These are phyloP conservation scores for Calycina marina DNA, from an alignment of 2,329 filamentous ascomycete species.

Conservation along the genomic window DNA sequence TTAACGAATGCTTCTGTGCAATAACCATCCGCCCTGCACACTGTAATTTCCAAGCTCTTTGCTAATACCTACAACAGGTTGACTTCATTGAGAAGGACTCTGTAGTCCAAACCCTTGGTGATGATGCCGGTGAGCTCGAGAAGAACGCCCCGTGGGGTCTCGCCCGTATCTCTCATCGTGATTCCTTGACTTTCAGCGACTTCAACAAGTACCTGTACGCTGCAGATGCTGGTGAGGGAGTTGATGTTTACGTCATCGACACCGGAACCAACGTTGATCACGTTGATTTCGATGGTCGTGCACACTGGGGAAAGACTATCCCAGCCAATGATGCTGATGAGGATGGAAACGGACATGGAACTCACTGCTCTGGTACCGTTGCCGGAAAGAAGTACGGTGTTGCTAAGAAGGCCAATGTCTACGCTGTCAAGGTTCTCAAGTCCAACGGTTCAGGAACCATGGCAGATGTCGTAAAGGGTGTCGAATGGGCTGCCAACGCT, in stretches of 20 bases:
- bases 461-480: constrained; percentile 97
- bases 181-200: constrained; percentile 71
- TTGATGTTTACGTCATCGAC: constrained; percentile 97
- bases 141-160: constrained; percentile 97
- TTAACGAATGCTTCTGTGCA: too few relatives aligned
- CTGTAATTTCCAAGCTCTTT: too few relatives aligned
- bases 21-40: too few relatives aligned
- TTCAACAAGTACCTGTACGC: constrained; percentile 99
- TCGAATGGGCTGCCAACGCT: constrained; percentile 78
- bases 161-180: constrained; percentile 91
- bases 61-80: constrained; percentile 44
- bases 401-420: constrained; percentile 94
- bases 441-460: constrained; percentile 97
- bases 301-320: constrained; percentile 94
- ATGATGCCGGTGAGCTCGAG: constrained; percentile 47
- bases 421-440: constrained; percentile 94
- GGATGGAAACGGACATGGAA: constrained; percentile 97
- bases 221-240: constrained; percentile 81
- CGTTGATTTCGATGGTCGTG: constrained; percentile 94
- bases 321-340: constrained; percentile 69
- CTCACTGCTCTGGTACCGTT: constrained; percentile 96
- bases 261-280: constrained; percentile 89
- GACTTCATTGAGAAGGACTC: constrained; percentile 95
- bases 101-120: constrained; percentile 67
- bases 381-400: constrained; percentile 99